Conservation (phyloP, 768 basidiomycete genomes). For the Collybia sordida region DNA sequence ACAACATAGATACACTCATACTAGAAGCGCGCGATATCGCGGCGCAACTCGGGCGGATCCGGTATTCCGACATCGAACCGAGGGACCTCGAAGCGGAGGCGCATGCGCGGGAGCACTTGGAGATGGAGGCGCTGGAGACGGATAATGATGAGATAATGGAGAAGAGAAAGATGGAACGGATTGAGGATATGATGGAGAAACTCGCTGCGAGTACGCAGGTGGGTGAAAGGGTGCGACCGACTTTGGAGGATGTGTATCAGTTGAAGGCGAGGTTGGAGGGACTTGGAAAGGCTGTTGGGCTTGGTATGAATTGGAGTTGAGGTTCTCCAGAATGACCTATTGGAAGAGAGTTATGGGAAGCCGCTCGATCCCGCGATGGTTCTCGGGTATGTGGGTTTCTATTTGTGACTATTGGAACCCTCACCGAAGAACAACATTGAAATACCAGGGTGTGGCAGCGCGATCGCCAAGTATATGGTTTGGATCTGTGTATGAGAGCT, state of each 20-base stretch:
- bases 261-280: constrained; percentile 35
- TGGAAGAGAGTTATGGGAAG: too few relatives aligned
- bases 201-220: constrained; percentile 31
- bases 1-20: constrained; percentile 21
- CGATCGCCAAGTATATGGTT: too few relatives aligned
- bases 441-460: too few relatives aligned
- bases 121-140: constrained; percentile 33
- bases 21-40: constrained; percentile 55
- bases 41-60: constrained; percentile 53
- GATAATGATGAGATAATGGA: constrained; percentile 43
- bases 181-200: constrained; percentile 56
- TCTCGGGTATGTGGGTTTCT: too few relatives aligned
- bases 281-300: constrained; percentile 29
- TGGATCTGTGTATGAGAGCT: too few relatives aligned
- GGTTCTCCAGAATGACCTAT: too few relatives aligned
- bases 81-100: constrained; percentile 75
- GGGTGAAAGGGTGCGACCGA: constrained; percentile 25
- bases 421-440: too few relatives aligned
- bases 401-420: too few relatives aligned
- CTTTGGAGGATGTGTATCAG: constrained; percentile 36
- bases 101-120: constrained; percentile 70
- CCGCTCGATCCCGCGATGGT: too few relatives aligned
- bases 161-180: constrained; percentile 48
- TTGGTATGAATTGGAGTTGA: constrained; percentile 25
- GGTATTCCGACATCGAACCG: constrained; percentile 72